Conservation (phyloP, 805 yeast genomes). For the Teunomyces kruisii region DNA sequence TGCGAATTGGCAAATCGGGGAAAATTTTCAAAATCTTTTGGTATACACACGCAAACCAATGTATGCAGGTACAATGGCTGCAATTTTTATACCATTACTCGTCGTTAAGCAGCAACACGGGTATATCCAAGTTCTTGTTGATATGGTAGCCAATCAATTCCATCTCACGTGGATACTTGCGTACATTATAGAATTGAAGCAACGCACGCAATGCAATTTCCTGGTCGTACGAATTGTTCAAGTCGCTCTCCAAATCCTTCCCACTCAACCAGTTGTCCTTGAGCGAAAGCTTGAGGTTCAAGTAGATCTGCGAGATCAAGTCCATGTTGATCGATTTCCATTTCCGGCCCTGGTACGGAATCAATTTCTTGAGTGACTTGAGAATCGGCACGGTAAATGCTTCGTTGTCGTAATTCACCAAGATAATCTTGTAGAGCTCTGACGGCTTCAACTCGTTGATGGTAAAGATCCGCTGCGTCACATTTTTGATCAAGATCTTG, state of each 20-base stretch:
- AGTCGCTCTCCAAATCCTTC: conserved; percentile 69
- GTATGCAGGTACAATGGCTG: neutral
- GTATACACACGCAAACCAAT: conserved; percentile 3
- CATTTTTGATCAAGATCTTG: conserved; percentile 58
- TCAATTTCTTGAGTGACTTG: conserved; percentile 70
- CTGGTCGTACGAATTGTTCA: conserved; percentile 76
- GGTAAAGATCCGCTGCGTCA: conserved; percentile 67
- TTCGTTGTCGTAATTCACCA: conserved; percentile 58
- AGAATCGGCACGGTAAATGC: conserved; percentile 68
- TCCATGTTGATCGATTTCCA: conserved; percentile 96
- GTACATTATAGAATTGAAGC: conserved; percentile 70
- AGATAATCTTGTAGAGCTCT: conserved; percentile 54
- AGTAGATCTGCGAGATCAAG: conserved; percentile 78
- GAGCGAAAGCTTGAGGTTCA: conserved; percentile 68
- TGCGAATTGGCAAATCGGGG: conserved; percentile 1
- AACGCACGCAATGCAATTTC: conserved; percentile 82
- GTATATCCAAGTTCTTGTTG: conserved; percentile 21
- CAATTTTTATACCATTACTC: conserved; percentile 7
- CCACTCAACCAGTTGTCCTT: conserved; percentile 89
- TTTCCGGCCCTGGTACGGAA: conserved; percentile 89
- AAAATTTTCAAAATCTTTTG: conserved; percentile 4
- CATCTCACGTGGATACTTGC: conserved; percentile 55
- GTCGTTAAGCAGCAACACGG: conserved; percentile 16
- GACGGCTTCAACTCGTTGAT: conserved; percentile 65
- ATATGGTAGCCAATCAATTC: conserved; percentile 55